phyloP scores from a whole-genome alignment of 768 basidiomycete genomes.

The Coprinopsis cinerea region DNA sequence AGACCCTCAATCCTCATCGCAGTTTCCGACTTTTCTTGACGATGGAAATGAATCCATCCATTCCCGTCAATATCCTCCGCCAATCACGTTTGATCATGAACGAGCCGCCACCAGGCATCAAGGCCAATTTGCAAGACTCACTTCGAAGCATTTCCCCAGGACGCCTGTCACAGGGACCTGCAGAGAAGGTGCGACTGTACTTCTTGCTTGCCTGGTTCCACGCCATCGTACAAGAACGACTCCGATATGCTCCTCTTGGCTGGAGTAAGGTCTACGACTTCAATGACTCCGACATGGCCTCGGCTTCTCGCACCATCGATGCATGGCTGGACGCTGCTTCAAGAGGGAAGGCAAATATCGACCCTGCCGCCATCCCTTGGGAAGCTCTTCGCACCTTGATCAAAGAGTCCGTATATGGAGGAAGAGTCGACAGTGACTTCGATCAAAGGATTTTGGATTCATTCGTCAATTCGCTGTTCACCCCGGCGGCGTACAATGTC shows the following conservation, averaged over 20 bases:
- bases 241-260: conserved; percentile 92
- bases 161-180: conserved; percentile 78
- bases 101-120: conserved; percentile 95
- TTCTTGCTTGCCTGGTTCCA: conserved; percentile 99
- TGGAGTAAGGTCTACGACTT: conserved; percentile 98
- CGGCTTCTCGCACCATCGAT: conserved; percentile 89
- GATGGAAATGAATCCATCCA: conserved; percentile 93
- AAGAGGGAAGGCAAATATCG: conserved; percentile 86
- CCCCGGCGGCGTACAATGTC: conserved; percentile 82
- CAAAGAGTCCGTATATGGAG: conserved; percentile 95
- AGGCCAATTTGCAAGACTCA: conserved; percentile 92
- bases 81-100: conserved; percentile 98
- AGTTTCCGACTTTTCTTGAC: conserved; percentile 97
- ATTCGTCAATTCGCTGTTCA: conserved; percentile 90
- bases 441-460: conserved; percentile 91
- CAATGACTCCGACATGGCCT: conserved; percentile 96
- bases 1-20: conserved; percentile 82
- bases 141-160: conserved; percentile 65
- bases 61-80: conserved; percentile 94
- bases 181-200: conserved; percentile 88
- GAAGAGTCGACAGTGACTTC: conserved; percentile 90
- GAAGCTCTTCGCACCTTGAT: conserved; percentile 87
- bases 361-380: conserved; percentile 92
- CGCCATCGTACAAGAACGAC: conserved; percentile 92
- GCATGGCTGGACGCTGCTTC: conserved; percentile 77